phyloP scores from a whole-genome alignment of 495 filamentous ascomycete genomes.

The Letharia columbiana region DNA sequence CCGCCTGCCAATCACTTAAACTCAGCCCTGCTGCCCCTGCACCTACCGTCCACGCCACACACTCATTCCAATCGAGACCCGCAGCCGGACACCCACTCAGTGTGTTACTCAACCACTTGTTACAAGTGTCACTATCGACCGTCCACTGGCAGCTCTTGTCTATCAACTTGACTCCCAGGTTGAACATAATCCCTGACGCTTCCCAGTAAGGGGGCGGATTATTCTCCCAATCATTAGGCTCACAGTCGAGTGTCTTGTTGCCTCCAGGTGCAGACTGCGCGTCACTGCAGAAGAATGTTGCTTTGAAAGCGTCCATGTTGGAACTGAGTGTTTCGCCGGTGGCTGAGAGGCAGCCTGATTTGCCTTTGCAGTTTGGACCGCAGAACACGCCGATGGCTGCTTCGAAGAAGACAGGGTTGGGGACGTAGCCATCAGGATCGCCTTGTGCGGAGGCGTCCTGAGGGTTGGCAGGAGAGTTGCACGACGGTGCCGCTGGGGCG shows the following conservation, averaged over 20 bases:
- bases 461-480: background rate
- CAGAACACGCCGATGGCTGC: constrained; percentile 3
- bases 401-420: constrained; percentile 5
- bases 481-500: background rate
- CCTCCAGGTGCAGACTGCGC: background rate
- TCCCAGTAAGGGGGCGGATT: background rate
- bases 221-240: background rate
- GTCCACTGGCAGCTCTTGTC: background rate
- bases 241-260: background rate
- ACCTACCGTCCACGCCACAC: background rate
- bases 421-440: background rate
- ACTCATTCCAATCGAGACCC: background rate
- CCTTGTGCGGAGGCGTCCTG: background rate
- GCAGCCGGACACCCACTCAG: background rate
- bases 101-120: background rate
- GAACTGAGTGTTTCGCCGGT: background rate
- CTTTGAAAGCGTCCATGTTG: background rate
- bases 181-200: background rate
- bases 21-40: background rate
- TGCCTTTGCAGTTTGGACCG: background rate
- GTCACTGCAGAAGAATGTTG: background rate
- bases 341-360: background rate
- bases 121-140: background rate
- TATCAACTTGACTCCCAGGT: background rate
- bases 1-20: background rate